Conservation (phyloP, 371 early-diverging fungal genomes). For the Saksenaea oblongispora region DNA sequence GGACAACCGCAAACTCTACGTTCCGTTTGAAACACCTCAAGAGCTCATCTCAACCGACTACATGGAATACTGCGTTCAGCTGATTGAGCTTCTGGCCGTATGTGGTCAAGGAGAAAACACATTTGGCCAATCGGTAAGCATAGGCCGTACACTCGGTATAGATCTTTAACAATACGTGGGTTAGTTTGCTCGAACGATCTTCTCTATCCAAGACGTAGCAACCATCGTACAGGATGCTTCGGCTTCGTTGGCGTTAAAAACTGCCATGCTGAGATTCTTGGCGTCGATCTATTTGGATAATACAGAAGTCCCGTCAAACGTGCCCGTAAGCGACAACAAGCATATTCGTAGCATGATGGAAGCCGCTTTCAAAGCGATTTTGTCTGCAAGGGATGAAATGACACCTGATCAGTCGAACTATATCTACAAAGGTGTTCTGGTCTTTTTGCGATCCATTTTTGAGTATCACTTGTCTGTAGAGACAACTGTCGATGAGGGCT, state of each 20-base stretch:
- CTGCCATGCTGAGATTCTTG: conserved; percentile 29
- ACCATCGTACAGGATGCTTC: conserved; percentile 12
- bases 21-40: conserved; percentile 30
- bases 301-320: conserved; percentile 22
- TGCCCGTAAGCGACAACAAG: conserved; percentile 22
- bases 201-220: conserved; percentile 30
- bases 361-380: conserved; percentile 6
- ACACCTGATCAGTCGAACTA: conserved; percentile 6
- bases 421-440: conserved; percentile 29
- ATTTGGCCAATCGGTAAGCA: conserved; percentile 48
- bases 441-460: conserved; percentile 31
- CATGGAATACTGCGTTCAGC: conserved; percentile 38
- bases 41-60: conserved; percentile 20
- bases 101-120: conserved; percentile 58
- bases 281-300: conserved; percentile 42
- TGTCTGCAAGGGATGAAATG: conserved; percentile 10
- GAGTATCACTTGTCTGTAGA: conserved; percentile 35
- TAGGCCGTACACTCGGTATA: background rate
- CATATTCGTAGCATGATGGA: conserved; percentile 19
- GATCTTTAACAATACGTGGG: background rate
- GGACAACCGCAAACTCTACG: conserved; percentile 41
- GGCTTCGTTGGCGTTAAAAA: conserved; percentile 18
- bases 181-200: conserved; percentile 40
- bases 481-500: conserved; percentile 16
- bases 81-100: conserved; percentile 41